Base-by-base conservation (phyloP, 225 moss, liverwort and hornwort genomes). In the Anthoceros angustus region DNA sequence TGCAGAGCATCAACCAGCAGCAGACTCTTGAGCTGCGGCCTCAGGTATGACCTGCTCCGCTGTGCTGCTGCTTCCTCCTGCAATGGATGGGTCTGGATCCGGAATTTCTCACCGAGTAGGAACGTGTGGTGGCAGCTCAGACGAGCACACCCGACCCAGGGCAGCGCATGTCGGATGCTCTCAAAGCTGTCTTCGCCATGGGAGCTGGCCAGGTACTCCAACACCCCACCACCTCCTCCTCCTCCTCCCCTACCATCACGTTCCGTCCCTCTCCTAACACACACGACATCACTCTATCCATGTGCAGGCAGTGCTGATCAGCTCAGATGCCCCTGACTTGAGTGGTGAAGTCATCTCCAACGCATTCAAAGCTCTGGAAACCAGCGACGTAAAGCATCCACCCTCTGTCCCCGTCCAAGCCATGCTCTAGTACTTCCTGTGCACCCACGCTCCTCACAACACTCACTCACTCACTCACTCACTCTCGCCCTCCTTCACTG, bases 301-400 rank as follows among this genome's bases (percentile, higher is more conserved):
- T 46, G 45, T 46, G 45, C 45, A 46, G 45, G 45, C 45, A 46
- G 45, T 46, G 11, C 45, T 46, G 45, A 46, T 46, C 45, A 46
- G 45, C 45, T 46, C 45, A 11, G 45, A 46, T 5, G 11, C 45
- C 16, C 45, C 45, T 46, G 45, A 46, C 45, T 11, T 46, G 45
- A 46, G 16, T 46, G 45, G 12, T 46, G 12, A 46, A 46, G 45
- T 46, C 12, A 46, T 46, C 45, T 11, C 45, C 11, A 16, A 46
- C 45, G 16, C 45, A 11, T 46, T 46, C 45, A 46, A 11, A 11
- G 11, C 45, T 16, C 16, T 46, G 45, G 45, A 46, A 46, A 11
- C 45, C 45, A 46, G 16, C 45, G 45, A 46, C 45, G 45, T 46
- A 46, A 46, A 32, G 32, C 32, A 32, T 32, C 32, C 32, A 32